Percentiles rank a stretch among this genome's conserved stretches.
Conservation (phyloP, 2,329 filamentous ascomycete species). For the Cadophora sp. region DNA sequence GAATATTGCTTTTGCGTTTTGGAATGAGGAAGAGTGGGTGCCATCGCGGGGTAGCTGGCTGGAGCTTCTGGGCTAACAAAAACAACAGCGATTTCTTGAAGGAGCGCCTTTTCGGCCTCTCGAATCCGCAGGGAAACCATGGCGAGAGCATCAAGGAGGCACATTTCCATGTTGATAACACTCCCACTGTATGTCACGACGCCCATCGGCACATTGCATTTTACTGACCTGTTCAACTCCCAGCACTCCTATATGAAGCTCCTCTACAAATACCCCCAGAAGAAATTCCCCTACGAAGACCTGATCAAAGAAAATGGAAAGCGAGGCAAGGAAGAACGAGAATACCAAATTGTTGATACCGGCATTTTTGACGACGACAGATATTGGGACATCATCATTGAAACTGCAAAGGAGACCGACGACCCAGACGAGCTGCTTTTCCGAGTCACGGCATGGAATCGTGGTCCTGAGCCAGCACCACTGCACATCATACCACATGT, state of each 20-base stretch:
- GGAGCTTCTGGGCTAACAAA: constrained; percentile 42
- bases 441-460: constrained; percentile 95
- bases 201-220: neutral
- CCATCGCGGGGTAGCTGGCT: neutral
- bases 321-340: constrained; percentile 76
- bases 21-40: constrained; percentile 92
- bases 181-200: constrained; percentile 57
- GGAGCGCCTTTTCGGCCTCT: constrained; percentile 92
- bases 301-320: constrained; percentile 83
- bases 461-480: constrained; percentile 87
- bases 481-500: constrained; percentile 93
- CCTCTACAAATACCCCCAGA: constrained; percentile 96
- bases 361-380: constrained; percentile 85
- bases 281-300: constrained; percentile 89
- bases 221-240: constrained; percentile 27
- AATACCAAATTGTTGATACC: constrained; percentile 93
- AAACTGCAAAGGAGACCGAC: constrained; percentile 92
- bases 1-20: constrained; percentile 95
- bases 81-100: constrained; percentile 83
- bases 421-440: constrained; percentile 92
- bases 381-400: constrained; percentile 98
- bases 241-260: constrained; percentile 99
- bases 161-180: constrained; percentile 96
- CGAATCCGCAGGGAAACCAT: constrained; percentile 96
- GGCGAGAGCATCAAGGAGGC: constrained; percentile 97